Evolutionary conservation across 257 asterid species (phyloP), one percentile per base, ranked within the genome.

Genomic region (Coffea eugenioides): DNA sequence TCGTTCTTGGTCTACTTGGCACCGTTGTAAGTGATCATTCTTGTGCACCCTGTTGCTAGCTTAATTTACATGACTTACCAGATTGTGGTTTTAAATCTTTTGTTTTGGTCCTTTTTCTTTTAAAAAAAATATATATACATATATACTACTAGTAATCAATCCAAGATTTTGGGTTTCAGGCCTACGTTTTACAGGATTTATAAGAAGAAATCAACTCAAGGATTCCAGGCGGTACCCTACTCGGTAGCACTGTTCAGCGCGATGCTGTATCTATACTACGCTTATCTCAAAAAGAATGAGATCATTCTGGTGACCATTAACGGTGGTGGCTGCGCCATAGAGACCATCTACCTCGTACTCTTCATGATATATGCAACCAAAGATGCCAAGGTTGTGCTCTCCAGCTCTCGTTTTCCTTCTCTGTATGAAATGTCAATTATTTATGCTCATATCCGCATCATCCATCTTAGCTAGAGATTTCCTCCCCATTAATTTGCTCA

Each of bases 1-100:
- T 92, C 97, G 80, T 92, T 92, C 89, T 77, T 92, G 94, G 98
- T 94, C 80, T 94, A 81, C 88, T 72, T 94, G 88, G 88, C 98
- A 11, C 98, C 98, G 4, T 23, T 88, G 97, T 93, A 85, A 85
- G 87, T 77, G 18, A 41, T n/a, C 1, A 39, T 39, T 39, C 43
- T 39, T 39, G 43, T 39, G 5, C 43, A 39, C 43, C 52, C 2
- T 41, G 15, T 36, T 70, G 15, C 54, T 20, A 71, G 34, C 31
- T 21, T 31, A 31, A 31, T 31, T 21, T 7, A 2, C 21, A 6
- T 59, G 1, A 14, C 16, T 5, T 52, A 20, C 39, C 43, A 8
- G 3, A 1, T 51, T 25, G 27, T 79, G 23, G 14, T 39, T 39
- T 8, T 14, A 74, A 15, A 1, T 3, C 14, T 48, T 27, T 0